These are phyloP conservation scores for Trichosporon asahii DNA, from an alignment of 1,284 basidiomycete species.

Conservation along the genomic window DNA sequence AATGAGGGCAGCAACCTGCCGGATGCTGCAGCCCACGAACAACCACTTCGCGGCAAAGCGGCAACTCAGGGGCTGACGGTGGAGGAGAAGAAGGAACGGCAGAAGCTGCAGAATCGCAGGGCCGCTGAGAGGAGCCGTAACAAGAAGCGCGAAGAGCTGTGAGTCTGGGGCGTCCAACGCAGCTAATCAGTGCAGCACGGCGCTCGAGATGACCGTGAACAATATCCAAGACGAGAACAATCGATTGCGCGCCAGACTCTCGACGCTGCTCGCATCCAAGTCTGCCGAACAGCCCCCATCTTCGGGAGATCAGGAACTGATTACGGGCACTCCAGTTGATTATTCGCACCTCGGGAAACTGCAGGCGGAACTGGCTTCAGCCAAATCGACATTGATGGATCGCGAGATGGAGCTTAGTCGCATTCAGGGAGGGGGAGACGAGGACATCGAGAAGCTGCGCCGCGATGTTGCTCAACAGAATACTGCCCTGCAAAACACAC, in stretches of 20 bases:
- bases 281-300: neutral
- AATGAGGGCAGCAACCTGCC: neutral
- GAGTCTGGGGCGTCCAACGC: constrained; percentile 16
- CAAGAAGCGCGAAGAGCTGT: constrained; percentile 47
- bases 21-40: neutral
- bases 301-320: neutral
- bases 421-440: constrained; percentile 5
- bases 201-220: constrained; percentile 40
- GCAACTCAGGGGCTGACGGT: constrained; percentile 21
- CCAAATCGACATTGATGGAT: constrained; percentile 28
- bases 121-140: constrained; percentile 46
- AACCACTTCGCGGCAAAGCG: constrained; percentile 18
- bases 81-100: constrained; percentile 43
- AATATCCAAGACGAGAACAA: constrained; percentile 45
- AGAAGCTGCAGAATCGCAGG: constrained; percentile 45
- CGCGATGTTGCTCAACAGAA: constrained; percentile 19
- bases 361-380: constrained; percentile 30
- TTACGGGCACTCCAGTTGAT: constrained; percentile 26
- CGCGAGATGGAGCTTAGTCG: constrained; percentile 26
- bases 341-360: constrained; percentile 31
- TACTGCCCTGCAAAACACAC: constrained; percentile 13
- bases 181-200: constrained; percentile 26
- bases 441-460: constrained; percentile 20
- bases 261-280: constrained; percentile 30
- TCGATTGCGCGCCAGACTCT: constrained; percentile 36